These are phyloP conservation scores for Salinomyces thailandicus DNA, from an alignment of 2,329 filamentous ascomycete genomes.

Conservation along the genomic window DNA sequence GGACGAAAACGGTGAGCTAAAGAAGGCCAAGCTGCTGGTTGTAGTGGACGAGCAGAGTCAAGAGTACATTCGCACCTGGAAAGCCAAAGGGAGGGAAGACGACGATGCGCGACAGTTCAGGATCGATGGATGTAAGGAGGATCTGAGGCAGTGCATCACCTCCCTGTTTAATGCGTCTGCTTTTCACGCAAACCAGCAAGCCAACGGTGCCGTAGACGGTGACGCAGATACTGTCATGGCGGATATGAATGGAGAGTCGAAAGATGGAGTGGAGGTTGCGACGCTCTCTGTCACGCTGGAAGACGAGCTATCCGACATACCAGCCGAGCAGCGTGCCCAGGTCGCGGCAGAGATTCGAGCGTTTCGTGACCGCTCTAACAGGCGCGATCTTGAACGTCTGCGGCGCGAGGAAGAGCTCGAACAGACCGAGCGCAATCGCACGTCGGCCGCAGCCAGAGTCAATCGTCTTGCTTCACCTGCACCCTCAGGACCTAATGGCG, in stretches of 20 bases:
- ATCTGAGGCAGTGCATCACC: slow-evolving; percentile 57
- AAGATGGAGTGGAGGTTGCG: slow-evolving; percentile 66
- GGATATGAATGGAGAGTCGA: slow-evolving; percentile 42
- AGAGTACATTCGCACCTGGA: slow-evolving; percentile 77
- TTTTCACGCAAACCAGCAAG: slow-evolving; percentile 17
- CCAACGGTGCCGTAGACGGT: slow-evolving; percentile 4
- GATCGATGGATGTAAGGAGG: slow-evolving; percentile 57
- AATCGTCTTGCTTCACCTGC: slow-evolving; percentile 64
- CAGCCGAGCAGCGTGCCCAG: slow-evolving; percentile 88
- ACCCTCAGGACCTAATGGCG: slow-evolving; percentile 51
- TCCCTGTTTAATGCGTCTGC: slow-evolving; percentile 59
- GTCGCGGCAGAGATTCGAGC: slow-evolving; percentile 89
- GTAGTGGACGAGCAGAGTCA: slow-evolving; percentile 72
- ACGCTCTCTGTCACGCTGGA: slow-evolving; percentile 76
- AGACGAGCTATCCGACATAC: slow-evolving; percentile 91
- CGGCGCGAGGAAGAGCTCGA: slow-evolving; percentile 88
- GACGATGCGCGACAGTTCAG: slow-evolving; percentile 53
- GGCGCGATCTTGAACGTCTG: slow-evolving; percentile 77
- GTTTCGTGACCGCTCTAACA: slow-evolving; percentile 84
- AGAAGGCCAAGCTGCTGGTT: slow-evolving; percentile 30
- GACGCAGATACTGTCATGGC: slow-evolving; percentile 15
- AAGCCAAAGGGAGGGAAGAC: slow-evolving; percentile 52
- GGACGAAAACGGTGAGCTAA: slow-evolving; percentile 32
- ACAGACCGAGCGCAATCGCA: slow-evolving; percentile 67
- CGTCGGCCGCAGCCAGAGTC: slow-evolving; percentile 47